These are phyloP conservation scores for Saxispiralis lemnorum DNA, from an alignment of 495 filamentous ascomycete genomes.

Conservation along the genomic window DNA sequence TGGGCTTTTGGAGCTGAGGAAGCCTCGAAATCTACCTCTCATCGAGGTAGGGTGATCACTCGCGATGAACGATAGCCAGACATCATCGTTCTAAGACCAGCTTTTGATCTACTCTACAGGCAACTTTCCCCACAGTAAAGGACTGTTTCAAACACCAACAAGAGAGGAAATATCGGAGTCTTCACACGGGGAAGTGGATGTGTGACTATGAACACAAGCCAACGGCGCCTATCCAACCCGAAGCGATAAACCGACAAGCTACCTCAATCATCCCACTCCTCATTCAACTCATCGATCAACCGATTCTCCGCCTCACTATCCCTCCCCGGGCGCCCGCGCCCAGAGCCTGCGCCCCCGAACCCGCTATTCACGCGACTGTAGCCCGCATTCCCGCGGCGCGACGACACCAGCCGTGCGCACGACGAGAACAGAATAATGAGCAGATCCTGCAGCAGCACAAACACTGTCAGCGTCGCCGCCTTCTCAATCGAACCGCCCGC, in stretches of 20 bases:
- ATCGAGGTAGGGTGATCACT: too few relatives aligned
- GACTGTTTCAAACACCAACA: too few relatives aligned
- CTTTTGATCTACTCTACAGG: too few relatives aligned
- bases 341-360: slow-evolving; percentile 7
- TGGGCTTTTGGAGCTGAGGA: too few relatives aligned
- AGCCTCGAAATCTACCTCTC: too few relatives aligned
- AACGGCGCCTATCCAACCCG: not conserved
- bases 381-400: slow-evolving; percentile 30
- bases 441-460: slow-evolving; percentile 44
- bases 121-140: too few relatives aligned
- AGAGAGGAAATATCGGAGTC: too few relatives aligned
- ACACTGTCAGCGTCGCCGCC: not conserved
- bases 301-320: slow-evolving; percentile 66
- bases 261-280: slow-evolving; percentile 46
- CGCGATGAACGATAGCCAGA: too few relatives aligned
- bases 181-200: too few relatives aligned
- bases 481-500: not conserved
- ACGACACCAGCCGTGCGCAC: slow-evolving; percentile 47
- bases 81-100: too few relatives aligned
- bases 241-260: too few relatives aligned
- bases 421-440: slow-evolving; percentile 65
- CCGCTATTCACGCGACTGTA: slow-evolving; percentile 35
- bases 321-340: slow-evolving; percentile 22
- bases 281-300: slow-evolving; percentile 88
- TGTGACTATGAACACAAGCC: too few relatives aligned